Percentiles rank a stretch among this genome's conserved stretches.
Evolutionary conservation across 2,329 filamentous ascomycete species (phyloP).

Genomic region (Erysiphe pulchra): DNA sequence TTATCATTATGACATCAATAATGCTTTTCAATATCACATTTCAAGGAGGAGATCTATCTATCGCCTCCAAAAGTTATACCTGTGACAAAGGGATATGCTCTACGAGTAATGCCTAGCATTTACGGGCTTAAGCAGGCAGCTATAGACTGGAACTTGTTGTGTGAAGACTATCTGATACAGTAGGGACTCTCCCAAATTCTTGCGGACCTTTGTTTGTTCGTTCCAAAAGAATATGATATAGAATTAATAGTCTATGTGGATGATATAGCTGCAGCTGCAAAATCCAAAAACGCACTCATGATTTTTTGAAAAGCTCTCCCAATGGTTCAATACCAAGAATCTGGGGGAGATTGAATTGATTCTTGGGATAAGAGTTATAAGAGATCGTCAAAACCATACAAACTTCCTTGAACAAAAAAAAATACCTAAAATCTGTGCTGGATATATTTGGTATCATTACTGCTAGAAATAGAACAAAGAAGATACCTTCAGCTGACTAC

Average conservation of each 20-base stretch:
- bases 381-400: too few relatives aligned
- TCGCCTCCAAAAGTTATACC: background rate
- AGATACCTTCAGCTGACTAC: too few relatives aligned
- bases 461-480: too few relatives aligned
- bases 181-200: background rate
- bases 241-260: too few relatives aligned
- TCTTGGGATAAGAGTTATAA: background rate
- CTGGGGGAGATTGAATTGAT: too few relatives aligned
- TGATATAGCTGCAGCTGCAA: background rate
- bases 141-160: background rate
- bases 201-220: background rate
- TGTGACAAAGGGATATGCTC: background rate
- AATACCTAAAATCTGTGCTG: too few relatives aligned
- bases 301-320: background rate
- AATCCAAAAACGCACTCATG: background rate
- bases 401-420: too few relatives aligned
- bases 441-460: too few relatives aligned
- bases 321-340: too few relatives aligned
- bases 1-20: background rate
- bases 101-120: background rate
- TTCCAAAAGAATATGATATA: background rate
- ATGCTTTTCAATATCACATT: background rate
- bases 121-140: background rate
- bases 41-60: background rate
- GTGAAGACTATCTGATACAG: background rate